Base-by-base conservation (phyloP, 345 rosid species). In the Salix purpurea region DNA sequence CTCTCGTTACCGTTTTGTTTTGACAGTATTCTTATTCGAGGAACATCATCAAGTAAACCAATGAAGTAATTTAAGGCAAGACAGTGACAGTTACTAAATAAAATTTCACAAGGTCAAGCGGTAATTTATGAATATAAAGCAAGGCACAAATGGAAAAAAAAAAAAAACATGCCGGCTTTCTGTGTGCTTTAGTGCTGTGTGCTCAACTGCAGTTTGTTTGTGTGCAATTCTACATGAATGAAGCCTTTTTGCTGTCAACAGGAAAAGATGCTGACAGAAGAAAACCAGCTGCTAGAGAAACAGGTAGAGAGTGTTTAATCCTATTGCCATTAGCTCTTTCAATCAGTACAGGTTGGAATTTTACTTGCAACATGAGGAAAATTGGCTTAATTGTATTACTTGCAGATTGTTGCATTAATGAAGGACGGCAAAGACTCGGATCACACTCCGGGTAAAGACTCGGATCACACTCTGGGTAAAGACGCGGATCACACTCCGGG, bases 251-350 rank as follows among this genome's bases (percentile, higher is more conserved):
- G 5, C 61, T 56, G 1, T 60, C 21, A 39, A 36, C 84, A 87
- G 87, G 85, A 80, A 72, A 78, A 52, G 61, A 67, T 52, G 76
- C 83, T 84, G 79, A 69, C 32, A 67, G 83, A 80, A 68, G 87
- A 85, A 71, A 82, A 87, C 19, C 73, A 64, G 46, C 46, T 60
- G 36, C 84, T 87, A 8, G 66, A 85, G 69, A 64, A 18, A 52
- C 56, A 85, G 88, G 90, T 87, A 79, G 68, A 44, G 50, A 44
- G 26, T n/a, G 62, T 56, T 7, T 56, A 7, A 56, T 56, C 62
- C 14, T 8, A 8, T 56, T 56, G 10, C 5, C 62, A 56, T n/a
- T 21, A 21, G 24, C 62, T 56, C 13, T 56, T n/a, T 56, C 62
- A 56, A 4, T 12, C 3, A 2, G 60, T 54, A 11, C 60, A 56